Evolutionary conservation across 345 rosid genomes (phyloP).

Genomic region (Adansonia digitata): DNA sequence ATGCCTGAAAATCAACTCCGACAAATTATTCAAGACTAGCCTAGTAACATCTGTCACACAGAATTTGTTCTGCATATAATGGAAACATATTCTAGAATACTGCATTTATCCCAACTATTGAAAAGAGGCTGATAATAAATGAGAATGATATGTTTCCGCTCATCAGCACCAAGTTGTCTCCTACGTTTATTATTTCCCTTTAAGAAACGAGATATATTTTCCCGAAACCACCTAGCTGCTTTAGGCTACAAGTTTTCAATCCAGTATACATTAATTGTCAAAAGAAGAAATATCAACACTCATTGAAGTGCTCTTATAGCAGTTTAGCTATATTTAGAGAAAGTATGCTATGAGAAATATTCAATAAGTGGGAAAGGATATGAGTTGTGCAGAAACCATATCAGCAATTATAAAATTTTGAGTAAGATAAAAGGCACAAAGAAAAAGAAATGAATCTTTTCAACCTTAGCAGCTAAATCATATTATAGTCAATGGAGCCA

Average conservation of each 20-base stretch:
- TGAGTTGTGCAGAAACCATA: neutral
- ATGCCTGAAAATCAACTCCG: neutral
- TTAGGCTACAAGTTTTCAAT: neutral
- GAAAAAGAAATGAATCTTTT: neutral
- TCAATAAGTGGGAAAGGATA: neutral
- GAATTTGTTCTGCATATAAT: neutral
- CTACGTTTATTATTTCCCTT: slow-evolving; percentile 3
- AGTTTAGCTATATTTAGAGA: neutral
- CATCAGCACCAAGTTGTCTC: neutral
- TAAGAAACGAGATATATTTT: neutral
- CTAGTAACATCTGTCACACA: neutral
- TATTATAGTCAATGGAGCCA: neutral
- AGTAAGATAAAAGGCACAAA: neutral
- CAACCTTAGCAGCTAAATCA: neutral
- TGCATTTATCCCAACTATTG: neutral
- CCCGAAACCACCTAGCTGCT: neutral
- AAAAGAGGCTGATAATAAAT: neutral
- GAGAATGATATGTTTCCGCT: neutral
- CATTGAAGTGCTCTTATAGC: neutral
- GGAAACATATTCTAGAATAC: neutral
- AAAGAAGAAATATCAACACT: neutral
- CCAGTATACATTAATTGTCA: neutral
- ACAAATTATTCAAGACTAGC: neutral
- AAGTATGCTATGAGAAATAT: neutral
- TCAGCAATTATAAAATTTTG: neutral